Base-by-base conservation (phyloP, 2,329 filamentous ascomycete genomes). In the Cucurbitaria berberidis region DNA sequence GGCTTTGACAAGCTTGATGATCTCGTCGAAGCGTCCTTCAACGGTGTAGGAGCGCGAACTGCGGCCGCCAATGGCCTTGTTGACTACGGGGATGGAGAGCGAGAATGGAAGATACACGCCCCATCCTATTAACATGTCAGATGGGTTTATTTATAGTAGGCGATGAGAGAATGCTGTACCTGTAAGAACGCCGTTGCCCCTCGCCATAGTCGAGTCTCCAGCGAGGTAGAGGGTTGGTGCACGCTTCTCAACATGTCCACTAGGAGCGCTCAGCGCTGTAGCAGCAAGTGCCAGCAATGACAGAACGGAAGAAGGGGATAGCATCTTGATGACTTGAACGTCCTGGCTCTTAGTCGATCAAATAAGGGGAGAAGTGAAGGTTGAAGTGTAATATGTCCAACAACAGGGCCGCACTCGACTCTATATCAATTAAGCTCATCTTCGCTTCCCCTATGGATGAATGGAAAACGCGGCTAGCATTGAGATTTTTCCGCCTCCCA, bases 21-120 rank as follows among this genome's bases (percentile, higher is more conserved):
- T 82, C 0, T 77, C 78, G 15, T 79, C 72, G 75, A 90, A 90
- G 13, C 84, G 84, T 8, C 83, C 84, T 74, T 90, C 87, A 42
- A 84, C 81, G 1, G 82, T 87, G 74, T 81, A 90, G 19, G 85
- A 88, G 41, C 87, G 82, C 1, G 87, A 86, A 22, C 83, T 86
- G 44, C 87, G 84, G 18, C 88, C 88, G 8, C 80, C 86, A 16
- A 88, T 81, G 27, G 88, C 88, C 47, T 83, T 77, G 78, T 90
- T 90, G 59, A 83, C 78, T 5, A 89, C 81, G 0, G 77, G 72
- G 24, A 78, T 67, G 10, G 78, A 74, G 50, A 83, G 68, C 36
- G 79, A 83, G 64, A 83, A 80, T 41, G 78, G 76, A 13, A 89
- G 77, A 66, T 83, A 86, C 58, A 82, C 75, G 18, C 86, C 87